Evolutionary conservation across 1,139 yeast species (phyloP), one percentile per base, ranked within the genome.

Genomic region (Hemisphaericaspora xylanilytica): DNA sequence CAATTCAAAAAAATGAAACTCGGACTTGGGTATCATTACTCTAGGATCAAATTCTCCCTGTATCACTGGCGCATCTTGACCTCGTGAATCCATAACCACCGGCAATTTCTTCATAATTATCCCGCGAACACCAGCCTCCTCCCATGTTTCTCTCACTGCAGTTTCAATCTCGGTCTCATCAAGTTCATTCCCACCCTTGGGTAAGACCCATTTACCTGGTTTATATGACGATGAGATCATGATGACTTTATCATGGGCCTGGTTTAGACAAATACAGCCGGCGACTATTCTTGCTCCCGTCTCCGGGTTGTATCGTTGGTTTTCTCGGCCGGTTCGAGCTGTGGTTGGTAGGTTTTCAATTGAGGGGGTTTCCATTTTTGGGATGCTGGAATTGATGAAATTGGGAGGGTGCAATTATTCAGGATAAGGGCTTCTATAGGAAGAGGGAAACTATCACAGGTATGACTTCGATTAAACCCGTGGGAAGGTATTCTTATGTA

Each of bases 101-200:
- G 92, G 95, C 33, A 90, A 63, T 43, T 70, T 70, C 34, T 55
- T 50, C 2, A 68, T 51, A 11, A 88, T 71, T 13, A 59, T 65
- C 4, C 96, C 96, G 31, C 75, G 75, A 21, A 85, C 86, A 0
- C 98, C 98, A 0, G 96, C 95, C 60, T 92, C 99, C 61, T 92
- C 98, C 98, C 98, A 92, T 0, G 96, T 86, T 58, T 92, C 98
- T 43, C 99, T 68, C 12, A 75, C 67, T 0, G 97, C 97, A 6
- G 87, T 67, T 8, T 63, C 61, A 12, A 61, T 60, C 30, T 78
- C 80, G 2, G 75, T 68, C 55, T 92, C 98, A 58, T 92, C 98
- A 31, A 60, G 56, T 59, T 92, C 99, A 38, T 90, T 81, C 0
- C 99, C 99, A 24, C 99, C 99, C 55, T 92, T 94, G 3, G 98